Conservation (phyloP, 1,284 basidiomycete species). For the Moesziomyces globuligerus region DNA sequence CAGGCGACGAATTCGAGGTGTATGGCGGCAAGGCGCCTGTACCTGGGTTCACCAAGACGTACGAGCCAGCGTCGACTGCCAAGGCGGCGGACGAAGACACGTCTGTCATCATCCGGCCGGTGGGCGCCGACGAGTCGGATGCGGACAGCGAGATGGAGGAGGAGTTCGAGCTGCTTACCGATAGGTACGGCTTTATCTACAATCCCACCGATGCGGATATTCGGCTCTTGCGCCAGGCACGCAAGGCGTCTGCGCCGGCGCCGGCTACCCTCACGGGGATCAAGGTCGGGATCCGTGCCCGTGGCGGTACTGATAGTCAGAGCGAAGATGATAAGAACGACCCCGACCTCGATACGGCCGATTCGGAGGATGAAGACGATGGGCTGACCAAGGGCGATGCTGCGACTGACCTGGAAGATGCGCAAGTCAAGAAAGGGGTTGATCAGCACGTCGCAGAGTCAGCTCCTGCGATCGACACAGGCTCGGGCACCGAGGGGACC, state of each 20-base stretch:
- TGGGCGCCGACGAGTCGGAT: slow-evolving; percentile 23
- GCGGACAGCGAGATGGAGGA: slow-evolving; percentile 64
- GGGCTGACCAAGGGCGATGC: too few relatives aligned
- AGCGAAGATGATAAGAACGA: slow-evolving; percentile 49
- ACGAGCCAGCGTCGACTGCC: slow-evolving; percentile 5
- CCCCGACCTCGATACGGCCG: slow-evolving; percentile 30
- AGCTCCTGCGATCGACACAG: slow-evolving; percentile 15
- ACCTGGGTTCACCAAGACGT: slow-evolving; percentile 37
- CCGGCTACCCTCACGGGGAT: slow-evolving; percentile 86
- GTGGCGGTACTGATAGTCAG: slow-evolving; percentile 58
- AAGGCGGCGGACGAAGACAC: slow-evolving; percentile 11
- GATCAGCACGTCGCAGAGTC: slow-evolving; percentile 17
- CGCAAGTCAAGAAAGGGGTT: too few relatives aligned
- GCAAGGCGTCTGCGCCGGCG: slow-evolving; percentile 78
- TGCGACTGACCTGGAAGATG: too few relatives aligned
- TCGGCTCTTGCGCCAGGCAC: slow-evolving; percentile 78
- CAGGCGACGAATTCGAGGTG: slow-evolving; percentile 64
- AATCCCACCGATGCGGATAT: slow-evolving; percentile 79
- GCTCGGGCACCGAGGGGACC: slow-evolving; percentile 15
- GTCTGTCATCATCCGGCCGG: slow-evolving; percentile 38
- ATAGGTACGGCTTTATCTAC: slow-evolving; percentile 96
- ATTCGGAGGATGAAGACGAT: slow-evolving; percentile 41
- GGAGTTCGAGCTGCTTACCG: slow-evolving; percentile 76
- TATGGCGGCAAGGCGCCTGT: slow-evolving; percentile 66
- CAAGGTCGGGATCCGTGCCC: slow-evolving; percentile 73